phyloP scores from a whole-genome alignment of 257 asterid genomes.

The Nemophila menziesii region DNA sequence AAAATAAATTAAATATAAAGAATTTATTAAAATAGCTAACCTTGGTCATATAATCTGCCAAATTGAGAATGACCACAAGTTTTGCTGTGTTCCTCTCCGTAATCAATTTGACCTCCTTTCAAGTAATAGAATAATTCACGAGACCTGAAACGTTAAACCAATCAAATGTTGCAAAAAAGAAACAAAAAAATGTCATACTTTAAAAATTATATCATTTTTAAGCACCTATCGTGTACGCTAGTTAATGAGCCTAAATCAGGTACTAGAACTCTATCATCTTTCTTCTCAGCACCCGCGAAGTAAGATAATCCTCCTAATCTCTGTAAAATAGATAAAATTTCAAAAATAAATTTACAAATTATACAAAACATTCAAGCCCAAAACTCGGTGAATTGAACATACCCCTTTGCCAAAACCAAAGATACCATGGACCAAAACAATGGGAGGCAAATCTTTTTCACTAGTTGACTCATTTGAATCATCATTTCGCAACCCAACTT shows the following conservation, averaged over 20 bases:
- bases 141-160: slow-evolving; percentile 50
- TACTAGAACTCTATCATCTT: slow-evolving; percentile 90
- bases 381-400: slow-evolving; percentile 7
- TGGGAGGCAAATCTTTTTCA: slow-evolving; percentile 70
- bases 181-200: slow-evolving; percentile 1
- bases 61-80: slow-evolving; percentile 78
- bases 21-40: slow-evolving; percentile 18
- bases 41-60: slow-evolving; percentile 66
- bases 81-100: slow-evolving; percentile 92
- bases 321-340: slow-evolving; percentile 26
- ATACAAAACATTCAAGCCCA: not conserved
- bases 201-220: slow-evolving; percentile 6
- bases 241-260: slow-evolving; percentile 91
- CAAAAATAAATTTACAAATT: not conserved
- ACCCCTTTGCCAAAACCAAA: slow-evolving; percentile 99
- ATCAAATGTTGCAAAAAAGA: slow-evolving; percentile 14
- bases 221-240: slow-evolving; percentile 67
- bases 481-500: slow-evolving; percentile 25
- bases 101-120: slow-evolving; percentile 94
- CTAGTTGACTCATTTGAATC: slow-evolving; percentile 22
- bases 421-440: slow-evolving; percentile 87
- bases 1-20: not conserved
- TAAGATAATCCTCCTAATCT: slow-evolving; percentile 87
- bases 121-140: slow-evolving; percentile 87
- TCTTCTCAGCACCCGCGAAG: slow-evolving; percentile 97